phyloP scores from a whole-genome alignment of 2,329 filamentous ascomycete species.

The Thermothelomyces thermophilus region DNA sequence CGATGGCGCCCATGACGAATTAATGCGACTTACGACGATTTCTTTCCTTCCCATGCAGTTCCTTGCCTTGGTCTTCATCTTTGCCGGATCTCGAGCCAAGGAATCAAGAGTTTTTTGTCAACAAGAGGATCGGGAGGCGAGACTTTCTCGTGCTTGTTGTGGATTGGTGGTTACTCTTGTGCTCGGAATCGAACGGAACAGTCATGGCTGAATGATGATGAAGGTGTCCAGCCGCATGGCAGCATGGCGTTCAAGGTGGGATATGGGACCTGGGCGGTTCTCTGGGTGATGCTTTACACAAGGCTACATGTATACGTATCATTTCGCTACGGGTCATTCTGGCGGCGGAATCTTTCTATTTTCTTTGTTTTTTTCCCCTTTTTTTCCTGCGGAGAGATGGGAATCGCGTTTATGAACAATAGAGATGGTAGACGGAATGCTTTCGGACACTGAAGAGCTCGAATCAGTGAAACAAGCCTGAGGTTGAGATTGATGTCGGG shows the following conservation, averaged over 20 bases:
- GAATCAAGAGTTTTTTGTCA: background rate
- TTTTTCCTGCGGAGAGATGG: background rate
- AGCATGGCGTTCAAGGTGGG: slow-evolving; percentile 8
- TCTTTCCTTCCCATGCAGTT: slow-evolving; percentile 4
- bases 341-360: slow-evolving; percentile 11
- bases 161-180: background rate
- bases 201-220: slow-evolving; percentile 9
- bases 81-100: slow-evolving; percentile 2
- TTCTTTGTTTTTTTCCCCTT: slow-evolving; percentile 1
- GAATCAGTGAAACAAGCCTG: no score
- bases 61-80: background rate
- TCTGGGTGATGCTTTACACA: slow-evolving; percentile 9
- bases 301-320: slow-evolving; percentile 18
- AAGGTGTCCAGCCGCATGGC: slow-evolving; percentile 5
- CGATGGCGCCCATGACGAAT: slow-evolving; percentile 9
- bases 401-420: slow-evolving; percentile 3
- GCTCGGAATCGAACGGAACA: background rate
- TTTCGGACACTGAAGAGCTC: background rate
- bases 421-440: slow-evolving; percentile 1
- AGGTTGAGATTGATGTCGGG: no score
- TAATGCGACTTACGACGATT: slow-evolving; percentile 16
- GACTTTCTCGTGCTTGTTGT: background rate
- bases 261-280: background rate
- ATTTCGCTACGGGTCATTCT: slow-evolving; percentile 14
- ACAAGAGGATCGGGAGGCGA: background rate